Evolutionary conservation across 2,329 filamentous ascomycete genomes (phyloP), one percentile per base, ranked within the genome.

Genomic region (Fulvia fulva): DNA sequence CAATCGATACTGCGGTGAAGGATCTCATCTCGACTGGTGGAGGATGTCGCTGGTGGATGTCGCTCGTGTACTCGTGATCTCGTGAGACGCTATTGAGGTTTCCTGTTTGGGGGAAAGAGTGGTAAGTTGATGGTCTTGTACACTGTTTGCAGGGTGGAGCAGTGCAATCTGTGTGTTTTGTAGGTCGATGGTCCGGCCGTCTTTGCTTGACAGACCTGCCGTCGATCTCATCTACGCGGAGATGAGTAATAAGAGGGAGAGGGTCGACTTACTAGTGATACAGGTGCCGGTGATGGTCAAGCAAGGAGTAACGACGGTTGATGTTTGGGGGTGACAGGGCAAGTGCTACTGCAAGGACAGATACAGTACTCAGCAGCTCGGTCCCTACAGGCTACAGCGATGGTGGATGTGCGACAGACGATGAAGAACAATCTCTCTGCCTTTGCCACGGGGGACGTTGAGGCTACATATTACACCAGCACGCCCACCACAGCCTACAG

Each of bases 1-100:
- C 58, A 52, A 70, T 46, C 63, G 85, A 80, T 73, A 86, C 67
- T 60, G 82, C 65, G 59, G 79, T 75, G 66, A 77, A 57, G 65
- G 73, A 72, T 70, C 71, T 77, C 78, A 80, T 80, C 71, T 54
- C 53, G 57, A 44, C 11, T n/a, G 45, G 8, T n/a, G n/a, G n/a
- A n/a, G n/a, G n/a, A n/a, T n/a, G n/a, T n/a, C n/a, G n/a, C 7
- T 44, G 16, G 46, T 59, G 47, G 21, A n/a, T 25, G 30, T 34
- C 51, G 37, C 16, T 53, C 45, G 47, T 53, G 46, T 47, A 32
- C 26, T 57, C 55, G 51, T 60, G 52, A 45, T 19, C 44, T 59
- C 37, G 25, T 53, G 30, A 51, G 22, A 57, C 47, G 32, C 22
- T 57, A 19, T 30, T 52, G 45, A 26, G 51, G 23, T 43, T 25